Conservation (phyloP, 768 basidiomycete genomes). For the Kwoniella dendrophila region DNA sequence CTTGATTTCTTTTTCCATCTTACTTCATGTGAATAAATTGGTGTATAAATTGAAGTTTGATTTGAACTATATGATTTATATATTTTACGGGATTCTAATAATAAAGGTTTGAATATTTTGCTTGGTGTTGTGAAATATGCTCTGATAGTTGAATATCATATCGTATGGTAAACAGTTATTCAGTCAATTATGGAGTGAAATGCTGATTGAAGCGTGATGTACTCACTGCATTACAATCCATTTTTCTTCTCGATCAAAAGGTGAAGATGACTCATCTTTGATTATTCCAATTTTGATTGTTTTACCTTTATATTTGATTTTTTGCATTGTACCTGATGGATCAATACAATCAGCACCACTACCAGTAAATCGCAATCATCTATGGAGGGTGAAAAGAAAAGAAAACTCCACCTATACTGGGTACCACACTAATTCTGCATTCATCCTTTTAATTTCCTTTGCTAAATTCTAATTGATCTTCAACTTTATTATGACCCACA, state of each 20-base stretch:
- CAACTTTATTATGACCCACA: neutral
- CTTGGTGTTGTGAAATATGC: slow-evolving; percentile 1
- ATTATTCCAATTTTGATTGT: slow-evolving; percentile 9
- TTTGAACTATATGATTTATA: neutral
- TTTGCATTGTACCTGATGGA: slow-evolving; percentile 6
- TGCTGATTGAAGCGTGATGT: neutral
- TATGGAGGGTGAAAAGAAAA: neutral
- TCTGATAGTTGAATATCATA: neutral
- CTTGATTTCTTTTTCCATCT: neutral
- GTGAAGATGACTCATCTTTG: neutral
- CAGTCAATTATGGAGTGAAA: neutral
- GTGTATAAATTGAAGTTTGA: neutral
- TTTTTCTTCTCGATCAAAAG: neutral
- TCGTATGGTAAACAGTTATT: neutral
- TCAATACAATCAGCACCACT: neutral
- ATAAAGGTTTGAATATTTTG: slow-evolving; percentile 1
- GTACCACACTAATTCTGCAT: neutral
- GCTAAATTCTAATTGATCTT: neutral
- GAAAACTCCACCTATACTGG: neutral
- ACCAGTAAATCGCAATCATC: neutral
- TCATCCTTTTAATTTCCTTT: neutral
- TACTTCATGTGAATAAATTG: neutral
- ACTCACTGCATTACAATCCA: slow-evolving; percentile 16
- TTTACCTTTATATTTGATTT: slow-evolving; percentile 11
- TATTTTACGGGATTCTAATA: neutral